These are phyloP conservation scores for Pleurozium schreberi DNA, from an alignment of 225 moss, liverwort and hornwort species.

Conservation along the genomic window DNA sequence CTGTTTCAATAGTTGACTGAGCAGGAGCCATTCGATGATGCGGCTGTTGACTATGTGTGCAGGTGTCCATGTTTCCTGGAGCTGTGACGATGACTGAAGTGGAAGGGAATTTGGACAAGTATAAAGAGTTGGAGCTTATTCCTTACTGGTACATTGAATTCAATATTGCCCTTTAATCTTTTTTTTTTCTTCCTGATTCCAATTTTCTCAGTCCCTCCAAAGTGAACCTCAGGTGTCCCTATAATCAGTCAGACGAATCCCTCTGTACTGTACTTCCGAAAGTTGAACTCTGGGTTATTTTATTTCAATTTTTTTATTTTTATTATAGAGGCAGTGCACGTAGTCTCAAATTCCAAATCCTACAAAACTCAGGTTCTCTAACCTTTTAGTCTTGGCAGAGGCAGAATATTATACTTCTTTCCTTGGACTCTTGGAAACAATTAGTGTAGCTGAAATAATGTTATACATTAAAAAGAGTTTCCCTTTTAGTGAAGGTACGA, in stretches of 20 bases:
- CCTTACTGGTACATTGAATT: constrained; percentile 54
- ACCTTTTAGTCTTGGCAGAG: neutral
- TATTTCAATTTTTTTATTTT: neutral
- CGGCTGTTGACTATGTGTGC: neutral
- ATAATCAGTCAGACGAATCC: neutral
- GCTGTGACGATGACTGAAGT: constrained; percentile 50
- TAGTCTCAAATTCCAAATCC: neutral
- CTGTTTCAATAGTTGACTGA: neutral
- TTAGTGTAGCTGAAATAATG: neutral
- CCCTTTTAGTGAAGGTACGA: neutral
- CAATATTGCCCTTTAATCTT: neutral
- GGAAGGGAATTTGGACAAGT: constrained; percentile 48
- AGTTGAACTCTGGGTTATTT: neutral
- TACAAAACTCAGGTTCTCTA: neutral
- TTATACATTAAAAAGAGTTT: neutral
- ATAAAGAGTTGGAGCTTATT: constrained; percentile 40
- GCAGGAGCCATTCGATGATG: neutral
- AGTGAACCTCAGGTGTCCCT: neutral
- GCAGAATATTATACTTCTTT: neutral
- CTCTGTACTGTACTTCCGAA: neutral
- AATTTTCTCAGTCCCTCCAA: neutral
- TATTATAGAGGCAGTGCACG: neutral
- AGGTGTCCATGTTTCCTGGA: constrained; percentile 71
- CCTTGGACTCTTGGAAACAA: neutral
- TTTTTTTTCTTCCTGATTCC: neutral